These are phyloP conservation scores for Brasenia schreberi DNA, from an alignment of 164 flowering plant genomes.

Conservation along the genomic window DNA sequence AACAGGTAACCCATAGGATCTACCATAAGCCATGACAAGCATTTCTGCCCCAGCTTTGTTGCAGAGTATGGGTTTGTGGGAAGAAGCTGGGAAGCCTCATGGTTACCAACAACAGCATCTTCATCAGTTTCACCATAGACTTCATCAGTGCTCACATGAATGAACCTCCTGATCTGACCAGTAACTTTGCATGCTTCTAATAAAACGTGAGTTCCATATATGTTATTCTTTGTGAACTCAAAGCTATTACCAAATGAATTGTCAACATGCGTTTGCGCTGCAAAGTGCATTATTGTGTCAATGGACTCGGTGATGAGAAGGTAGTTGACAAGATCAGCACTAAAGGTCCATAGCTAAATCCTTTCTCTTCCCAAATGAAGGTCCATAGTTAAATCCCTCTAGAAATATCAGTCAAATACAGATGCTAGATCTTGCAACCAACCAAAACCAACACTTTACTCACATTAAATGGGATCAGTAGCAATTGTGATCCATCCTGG, in stretches of 20 bases:
- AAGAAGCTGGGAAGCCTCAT: constrained; percentile 69
- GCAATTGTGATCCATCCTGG: no score
- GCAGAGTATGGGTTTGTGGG: constrained; percentile 81
- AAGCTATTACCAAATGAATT: constrained; percentile 77
- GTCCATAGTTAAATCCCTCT: no score
- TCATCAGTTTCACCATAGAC: constrained; percentile 80
- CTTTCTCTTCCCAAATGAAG: no score
- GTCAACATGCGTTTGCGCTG: constrained; percentile 75
- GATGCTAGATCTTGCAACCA: no score
- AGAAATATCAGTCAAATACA: no score
- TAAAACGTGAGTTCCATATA: constrained; percentile 73
- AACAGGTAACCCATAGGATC: constrained; percentile 65
- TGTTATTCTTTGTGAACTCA: constrained; percentile 74
- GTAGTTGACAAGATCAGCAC: constrained; percentile 68
- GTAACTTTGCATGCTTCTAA: constrained; percentile 77
- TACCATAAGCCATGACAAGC: constrained; percentile 82
- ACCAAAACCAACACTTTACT: no score
- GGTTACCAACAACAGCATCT: constrained; percentile 71
- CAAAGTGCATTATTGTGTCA: constrained; percentile 81
- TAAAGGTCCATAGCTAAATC: no score
- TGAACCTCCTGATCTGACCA: constrained; percentile 65
- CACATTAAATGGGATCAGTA: no score
- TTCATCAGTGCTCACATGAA: constrained; percentile 75
- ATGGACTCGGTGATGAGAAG: constrained; percentile 63
- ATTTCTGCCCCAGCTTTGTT: constrained; percentile 79